Evolutionary conservation across 1,284 basidiomycete species (phyloP), one percentile per base, ranked within the genome.

Genomic region (Moniliophthora roreri): DNA sequence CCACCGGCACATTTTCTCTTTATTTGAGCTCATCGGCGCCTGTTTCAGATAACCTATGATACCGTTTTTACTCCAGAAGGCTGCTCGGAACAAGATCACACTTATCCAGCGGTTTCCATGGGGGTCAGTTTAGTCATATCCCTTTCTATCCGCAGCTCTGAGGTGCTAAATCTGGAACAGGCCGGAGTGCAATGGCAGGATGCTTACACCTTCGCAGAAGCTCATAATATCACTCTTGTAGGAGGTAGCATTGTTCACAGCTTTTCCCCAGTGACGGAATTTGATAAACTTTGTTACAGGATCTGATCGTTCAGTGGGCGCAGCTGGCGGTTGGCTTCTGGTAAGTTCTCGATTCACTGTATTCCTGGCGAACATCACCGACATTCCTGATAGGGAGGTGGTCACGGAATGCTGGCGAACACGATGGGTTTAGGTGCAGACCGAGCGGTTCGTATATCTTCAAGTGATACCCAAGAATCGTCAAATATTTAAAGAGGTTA

Each of bases 151-250:
- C 11, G 44, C 21, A 52, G n/a, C 11, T 28, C 18, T 35, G 2
- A 40, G 23, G 26, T 35, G 11, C 28, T 13, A 28, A 3, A 36
- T 36, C 38, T 35, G 49, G 18, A 50, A 7, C 48, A 74, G 74
- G 74, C 75, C 32, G 75, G 76, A 2, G 66, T 73, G 9, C 68
- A 73, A 51, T 76, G 71, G 70, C 58, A 59, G 1, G 68, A 75
- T n/a, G 69, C 71, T 36, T 74, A 75, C 53, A 61, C 60, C 4
- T 74, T 74, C 53, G 72, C 73, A 2, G 66, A 70, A 8, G 59
- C 53, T 0, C 59, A 74, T 48, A 73, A 73, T 51, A 65, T 74
- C n/a, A 74, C 72, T 1, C 21, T 76, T n/a, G 69, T 73, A 15
- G 72, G 67, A 55, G 67, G 67, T 66, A 42, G 37, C 48, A 41